Conservation (phyloP, 2,329 filamentous ascomycete species). For the Atkinsonella texensis region DNA sequence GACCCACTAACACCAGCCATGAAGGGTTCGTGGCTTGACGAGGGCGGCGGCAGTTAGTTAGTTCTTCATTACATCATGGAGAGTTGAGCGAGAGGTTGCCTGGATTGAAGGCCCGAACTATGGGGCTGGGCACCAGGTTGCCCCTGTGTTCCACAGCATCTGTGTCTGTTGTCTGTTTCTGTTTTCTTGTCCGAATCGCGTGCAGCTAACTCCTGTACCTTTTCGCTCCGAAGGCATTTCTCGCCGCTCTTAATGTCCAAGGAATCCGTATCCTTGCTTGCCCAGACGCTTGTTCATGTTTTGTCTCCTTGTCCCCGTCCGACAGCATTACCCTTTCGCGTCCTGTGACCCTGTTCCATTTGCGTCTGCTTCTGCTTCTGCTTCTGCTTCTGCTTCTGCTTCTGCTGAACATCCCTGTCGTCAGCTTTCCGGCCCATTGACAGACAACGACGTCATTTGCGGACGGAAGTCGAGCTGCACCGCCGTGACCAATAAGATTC, state of each 20-base stretch:
- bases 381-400: background rate
- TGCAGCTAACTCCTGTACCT: no score
- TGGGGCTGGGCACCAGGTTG: background rate
- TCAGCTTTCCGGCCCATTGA: background rate
- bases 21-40: background rate
- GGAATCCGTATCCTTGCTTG: no score
- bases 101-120: background rate
- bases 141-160: no score
- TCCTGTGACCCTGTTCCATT: background rate
- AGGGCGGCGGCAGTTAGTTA: no score
- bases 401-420: background rate
- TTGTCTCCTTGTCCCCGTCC: no score
- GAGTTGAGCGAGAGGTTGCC: no score
- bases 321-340: no score
- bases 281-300: no score
- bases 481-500: background rate
- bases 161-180: no score
- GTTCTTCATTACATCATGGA: background rate
- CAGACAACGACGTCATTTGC: background rate
- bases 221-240: no score
- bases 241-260: no score
- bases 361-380: background rate
- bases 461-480: background rate
- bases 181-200: no score
- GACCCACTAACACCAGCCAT: background rate